phyloP scores from a whole-genome alignment of 306 rosid genomes.

The Vigna hirtella region DNA sequence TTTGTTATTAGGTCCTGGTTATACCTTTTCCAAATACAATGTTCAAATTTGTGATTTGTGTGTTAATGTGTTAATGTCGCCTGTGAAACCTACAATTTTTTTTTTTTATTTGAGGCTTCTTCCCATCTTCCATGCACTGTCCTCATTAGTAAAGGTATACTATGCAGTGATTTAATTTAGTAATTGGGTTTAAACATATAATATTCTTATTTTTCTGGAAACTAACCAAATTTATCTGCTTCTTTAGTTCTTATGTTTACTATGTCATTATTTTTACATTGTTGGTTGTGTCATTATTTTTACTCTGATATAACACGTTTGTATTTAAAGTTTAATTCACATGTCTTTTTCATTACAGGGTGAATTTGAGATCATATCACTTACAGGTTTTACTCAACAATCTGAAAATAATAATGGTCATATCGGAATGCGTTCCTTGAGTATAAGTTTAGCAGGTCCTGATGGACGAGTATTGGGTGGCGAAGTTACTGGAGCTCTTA shows the following conservation, averaged over 20 bases:
- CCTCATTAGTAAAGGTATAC: neutral
- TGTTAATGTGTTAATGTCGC: slow-evolving; percentile 12
- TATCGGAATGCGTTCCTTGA: slow-evolving; percentile 58
- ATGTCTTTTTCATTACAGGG: slow-evolving; percentile 61
- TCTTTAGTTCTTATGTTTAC: neutral
- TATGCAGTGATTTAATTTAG: neutral
- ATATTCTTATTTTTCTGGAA: neutral
- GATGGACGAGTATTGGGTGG: slow-evolving; percentile 83
- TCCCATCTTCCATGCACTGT: neutral
- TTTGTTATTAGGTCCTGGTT: neutral
- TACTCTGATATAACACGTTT: neutral
- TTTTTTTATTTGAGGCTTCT: neutral
- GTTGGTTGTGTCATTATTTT: neutral
- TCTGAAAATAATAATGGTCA: slow-evolving; percentile 57
- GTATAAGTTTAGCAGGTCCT: slow-evolving; percentile 62
- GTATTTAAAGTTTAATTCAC: slow-evolving; percentile 23
- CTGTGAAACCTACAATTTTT: neutral
- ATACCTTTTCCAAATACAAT: neutral
- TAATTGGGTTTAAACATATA: neutral
- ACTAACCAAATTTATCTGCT: neutral
- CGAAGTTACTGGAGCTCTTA: slow-evolving; percentile 69
- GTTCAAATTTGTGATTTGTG: slow-evolving; percentile 1
- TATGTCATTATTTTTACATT: slow-evolving; percentile 28
- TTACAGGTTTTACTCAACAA: slow-evolving; percentile 57
- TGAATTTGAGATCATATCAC: slow-evolving; percentile 71